Evolutionary conservation across 2,329 filamentous ascomycete genomes (phyloP), one percentile per base, ranked within the genome.

Genomic region (Nemania serpens): DNA sequence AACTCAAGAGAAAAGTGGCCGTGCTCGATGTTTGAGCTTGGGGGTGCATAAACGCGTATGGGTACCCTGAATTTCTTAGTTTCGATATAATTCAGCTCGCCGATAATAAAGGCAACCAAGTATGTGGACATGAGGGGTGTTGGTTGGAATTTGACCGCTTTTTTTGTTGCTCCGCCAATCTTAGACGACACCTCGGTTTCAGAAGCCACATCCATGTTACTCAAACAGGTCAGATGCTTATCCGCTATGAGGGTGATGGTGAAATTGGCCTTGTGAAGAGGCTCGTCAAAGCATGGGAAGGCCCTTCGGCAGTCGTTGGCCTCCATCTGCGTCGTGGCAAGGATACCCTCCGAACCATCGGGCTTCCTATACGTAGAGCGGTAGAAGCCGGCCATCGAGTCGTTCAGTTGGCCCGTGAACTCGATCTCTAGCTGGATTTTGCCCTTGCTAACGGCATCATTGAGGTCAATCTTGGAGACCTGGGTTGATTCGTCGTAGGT

Each of bases 351-450:
- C 62, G 86, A 86, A 41, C 94, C 94, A 71, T 95, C 87, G 50
- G 85, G 78, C 63, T 87, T 88, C 81, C 95, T 96, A 82, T 94
- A 98, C 6, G 92, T 96, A 1, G 93, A 97, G 60, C 94, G 88
- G 79, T 98, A 98, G 84, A 98, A 98, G 49, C 94, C 94, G 50
- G 93, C 93, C 92, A 98, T 96, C 79, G 93, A 93, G 76, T 95
- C 91, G 75, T 96, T 96, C 65, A 96, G 80, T 55, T 83, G 84
- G 53, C 91, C 91, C 12, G 85, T 89, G 78, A 93, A 96, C 68
- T 84, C 88, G 70, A 93, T 86, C 72, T 88, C 88, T 63, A 96
- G 78, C 77, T 88, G 88, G 18, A 90, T 91, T 81, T 93, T 93
- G 71, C 85, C 92, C 64, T 90, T 89, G 20, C 86, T 76, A 63